Conservation (phyloP, 805 yeast genomes). For the Komagataella pastoris region DNA sequence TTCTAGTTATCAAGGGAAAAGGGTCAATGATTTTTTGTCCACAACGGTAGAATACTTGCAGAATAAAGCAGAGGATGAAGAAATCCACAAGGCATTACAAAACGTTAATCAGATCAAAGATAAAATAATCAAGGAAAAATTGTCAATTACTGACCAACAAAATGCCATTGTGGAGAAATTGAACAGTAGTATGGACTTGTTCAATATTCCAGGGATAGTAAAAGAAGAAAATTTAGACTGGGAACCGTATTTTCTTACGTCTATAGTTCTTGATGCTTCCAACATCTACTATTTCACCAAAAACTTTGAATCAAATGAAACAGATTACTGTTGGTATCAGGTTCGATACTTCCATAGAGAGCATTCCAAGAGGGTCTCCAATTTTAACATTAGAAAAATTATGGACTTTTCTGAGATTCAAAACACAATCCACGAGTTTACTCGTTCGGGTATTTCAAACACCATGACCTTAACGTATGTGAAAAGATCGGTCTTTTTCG, state of each 20-base stretch:
- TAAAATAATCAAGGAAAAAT: background rate
- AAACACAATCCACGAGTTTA: constrained; percentile 8
- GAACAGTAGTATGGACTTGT: constrained; percentile 9
- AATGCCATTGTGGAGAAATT: background rate
- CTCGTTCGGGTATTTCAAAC: constrained; percentile 13
- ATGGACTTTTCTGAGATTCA: constrained; percentile 14
- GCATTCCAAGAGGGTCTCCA: background rate
- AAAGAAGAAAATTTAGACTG: constrained; percentile 8
- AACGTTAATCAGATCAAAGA: background rate
- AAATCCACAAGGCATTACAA: background rate
- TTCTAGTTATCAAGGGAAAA: constrained; percentile 19
- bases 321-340: background rate
- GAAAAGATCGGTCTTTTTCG: constrained; percentile 12
- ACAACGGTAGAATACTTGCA: constrained; percentile 14
- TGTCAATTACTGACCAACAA: background rate
- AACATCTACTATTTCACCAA: constrained; percentile 17
- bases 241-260: constrained; percentile 25
- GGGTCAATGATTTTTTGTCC: constrained; percentile 12
- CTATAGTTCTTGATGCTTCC: constrained; percentile 18
- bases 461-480: constrained; percentile 22
- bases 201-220: constrained; percentile 14
- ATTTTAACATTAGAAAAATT: background rate
- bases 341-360: constrained; percentile 5
- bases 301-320: background rate
- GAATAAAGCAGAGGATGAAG: background rate